Base-by-base conservation (phyloP, 1,139 yeast species). In the Geotrichum aggregatum region DNA sequence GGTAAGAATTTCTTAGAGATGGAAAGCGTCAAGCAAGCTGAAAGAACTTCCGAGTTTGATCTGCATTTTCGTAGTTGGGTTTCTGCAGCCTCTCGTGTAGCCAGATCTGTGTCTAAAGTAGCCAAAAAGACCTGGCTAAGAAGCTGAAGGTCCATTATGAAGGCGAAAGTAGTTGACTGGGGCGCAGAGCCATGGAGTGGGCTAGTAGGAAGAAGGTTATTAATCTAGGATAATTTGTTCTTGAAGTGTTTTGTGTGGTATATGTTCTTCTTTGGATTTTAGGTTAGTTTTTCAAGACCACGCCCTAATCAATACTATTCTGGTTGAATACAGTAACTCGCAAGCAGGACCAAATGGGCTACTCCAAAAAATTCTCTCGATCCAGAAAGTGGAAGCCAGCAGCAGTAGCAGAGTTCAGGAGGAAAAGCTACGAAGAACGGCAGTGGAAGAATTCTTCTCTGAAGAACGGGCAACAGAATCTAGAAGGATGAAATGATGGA, bases 11-110 rank as follows among this genome's bases (percentile, higher is more conserved):
- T 76, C 11, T 69, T 70, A 39, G 77, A 75, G n/a, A 76, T 65
- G 36, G 87, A 76, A 51, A 92, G 82, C 63, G 87, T 91, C 47
- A 92, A 71, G 67, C 96, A 87, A 1, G 91, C 92, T 84, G 84
- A 45, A 87, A 72, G 64, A 89, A 91, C 2, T 95, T 96, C 1
- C 86, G 79, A 2, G 76, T 66, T 41, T 63, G 63, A 46, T 82
- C 79, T 16, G 82, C 78, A 59, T 77, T 76, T 52, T 38, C 75
- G 74, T 47, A 91, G 76, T 58, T 83, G 80, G 2, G 66, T 58
- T 66, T 91, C 98, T 0, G 96, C 92, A 47, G 79, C 78, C 53
- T 72, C 75, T 61, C 96, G 79, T 22, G 77, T 71, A 16, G 68
- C 66, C 52, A 78, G 83, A 63, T 85, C 83, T 0, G 88, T 81